Evolutionary conservation across 345 rosid species (phyloP), one percentile per base, ranked within the genome.

Genomic region (Kandelia obovata): DNA sequence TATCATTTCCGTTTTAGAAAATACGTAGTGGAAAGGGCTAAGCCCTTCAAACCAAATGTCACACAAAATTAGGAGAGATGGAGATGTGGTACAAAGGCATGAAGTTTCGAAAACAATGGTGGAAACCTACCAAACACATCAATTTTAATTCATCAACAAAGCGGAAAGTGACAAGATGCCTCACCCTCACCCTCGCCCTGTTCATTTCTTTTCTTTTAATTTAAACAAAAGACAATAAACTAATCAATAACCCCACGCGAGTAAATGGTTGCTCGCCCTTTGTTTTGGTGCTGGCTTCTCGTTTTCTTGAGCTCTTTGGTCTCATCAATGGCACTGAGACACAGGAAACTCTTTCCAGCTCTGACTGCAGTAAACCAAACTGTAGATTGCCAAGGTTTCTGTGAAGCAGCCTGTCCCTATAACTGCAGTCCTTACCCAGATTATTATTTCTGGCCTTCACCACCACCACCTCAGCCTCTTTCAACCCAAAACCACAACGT

Each of bases 311-410:
- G 35, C 71, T 51, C 30, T 23, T 20, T 61, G 13, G 73, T 32
- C 68, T 66, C 64, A 70, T 68, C 66, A 71, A 77, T 80, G 76
- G 76, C 71, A 31, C 75, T 73, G 81, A 84, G 78, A 71, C 81
- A 76, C 77, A 73, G 91, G 60, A 87, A 76, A 66, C 89, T 87
- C 74, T 84, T 84, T 68, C 81, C 84, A 27, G 31, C 66, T 30
- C 55, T 62, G 28, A n/a, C 77, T 9, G 78, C 68, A 53, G 64
- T 78, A 61, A 83, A 84, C 80, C 74, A 81, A 63, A 77, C 87
- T 6, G 47, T 43, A 56, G 82, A 78, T 53, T 87, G 91, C 57
- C 59, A 75, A 15, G 83, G 74, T 37, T 69, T 83, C 62, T 87
- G 87, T 61, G 86, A 83, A 43, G 75, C 78, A 32, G 67, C 66